phyloP scores from a whole-genome alignment of 495 filamentous ascomycete genomes.

The Xylaria grammica region DNA sequence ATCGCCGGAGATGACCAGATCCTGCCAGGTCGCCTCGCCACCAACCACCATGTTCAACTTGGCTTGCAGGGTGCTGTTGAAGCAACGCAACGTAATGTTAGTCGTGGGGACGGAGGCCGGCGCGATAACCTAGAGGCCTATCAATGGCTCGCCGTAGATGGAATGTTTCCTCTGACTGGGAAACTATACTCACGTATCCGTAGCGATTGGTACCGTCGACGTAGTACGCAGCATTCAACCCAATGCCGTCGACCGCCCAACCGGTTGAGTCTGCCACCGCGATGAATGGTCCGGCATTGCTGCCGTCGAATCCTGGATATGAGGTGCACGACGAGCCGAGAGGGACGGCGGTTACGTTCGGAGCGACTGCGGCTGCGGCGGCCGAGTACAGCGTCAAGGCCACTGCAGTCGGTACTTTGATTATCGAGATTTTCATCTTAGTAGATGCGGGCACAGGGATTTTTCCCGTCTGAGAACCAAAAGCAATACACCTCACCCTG shows the following conservation, averaged over 20 bases:
- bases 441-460: background rate
- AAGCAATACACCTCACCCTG: too few relatives aligned
- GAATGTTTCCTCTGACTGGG: background rate
- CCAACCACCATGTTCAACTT: background rate
- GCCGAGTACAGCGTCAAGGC: background rate
- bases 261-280: slow-evolving; percentile 16
- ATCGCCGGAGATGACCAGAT: slow-evolving; percentile 16
- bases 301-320: slow-evolving; percentile 10
- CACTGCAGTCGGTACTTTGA: background rate
- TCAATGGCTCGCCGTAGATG: background rate
- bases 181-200: slow-evolving; percentile 11
- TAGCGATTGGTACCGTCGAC: slow-evolving; percentile 3
- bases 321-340: slow-evolving; percentile 7
- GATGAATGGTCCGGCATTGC: slow-evolving; percentile 7
- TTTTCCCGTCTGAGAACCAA: background rate
- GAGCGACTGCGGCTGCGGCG: background rate
- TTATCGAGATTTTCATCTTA: background rate
- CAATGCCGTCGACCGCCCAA: slow-evolving; percentile 10
- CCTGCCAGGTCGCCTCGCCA: slow-evolving; percentile 12
- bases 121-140: slow-evolving; percentile 2
- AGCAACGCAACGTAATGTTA: slow-evolving; percentile 14
- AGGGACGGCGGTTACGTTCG: slow-evolving; percentile 15
- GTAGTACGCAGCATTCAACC: slow-evolving; percentile 6
- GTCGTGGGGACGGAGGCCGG: background rate
- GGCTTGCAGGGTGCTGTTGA: slow-evolving; percentile 10